Percentiles rank a stretch among this genome's conserved stretches.
phyloP scores from a whole-genome alignment of 2,329 filamentous ascomycete genomes.

The Talaromyces sp. region DNA sequence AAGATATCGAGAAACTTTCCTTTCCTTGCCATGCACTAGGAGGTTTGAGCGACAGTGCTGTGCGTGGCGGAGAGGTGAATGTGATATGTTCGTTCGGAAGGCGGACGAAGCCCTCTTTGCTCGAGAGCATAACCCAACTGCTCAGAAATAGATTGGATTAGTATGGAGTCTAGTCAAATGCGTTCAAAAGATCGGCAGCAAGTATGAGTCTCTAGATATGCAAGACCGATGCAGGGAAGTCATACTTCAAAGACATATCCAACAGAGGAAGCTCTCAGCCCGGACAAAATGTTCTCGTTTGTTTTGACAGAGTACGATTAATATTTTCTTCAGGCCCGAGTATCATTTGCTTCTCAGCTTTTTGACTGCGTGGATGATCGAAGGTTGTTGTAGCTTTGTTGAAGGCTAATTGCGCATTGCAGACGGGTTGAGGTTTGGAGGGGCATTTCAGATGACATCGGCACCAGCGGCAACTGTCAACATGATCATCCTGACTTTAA shows the following conservation, averaged over 20 bases:
- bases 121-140: constrained; percentile 91
- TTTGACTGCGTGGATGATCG: neutral
- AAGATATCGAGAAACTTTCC: constrained; percentile 65
- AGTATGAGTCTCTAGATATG: neutral
- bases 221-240: constrained; percentile 1
- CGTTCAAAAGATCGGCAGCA: neutral
- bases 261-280: neutral
- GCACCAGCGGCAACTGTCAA: constrained; percentile 16
- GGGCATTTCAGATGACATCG: constrained; percentile 18
- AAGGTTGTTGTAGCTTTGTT: constrained; percentile 3
- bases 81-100: constrained; percentile 80
- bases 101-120: constrained; percentile 70
- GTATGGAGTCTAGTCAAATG: neutral
- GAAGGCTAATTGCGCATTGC: constrained; percentile 13
- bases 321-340: neutral
- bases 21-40: constrained; percentile 63
- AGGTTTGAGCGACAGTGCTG: constrained; percentile 70
- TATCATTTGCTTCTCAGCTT: neutral
- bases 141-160: constrained; percentile 11
- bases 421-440: constrained; percentile 15
- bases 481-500: neutral
- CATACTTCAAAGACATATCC: constrained; percentile 44
- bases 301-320: neutral
- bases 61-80: constrained; percentile 74
- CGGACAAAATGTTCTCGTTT: neutral